A percentile compares a stretch with the other conserved stretches of the same genome.
phyloP scores from a whole-genome alignment of 2,329 filamentous ascomycete genomes.

The Aspergillus arachidicola region DNA sequence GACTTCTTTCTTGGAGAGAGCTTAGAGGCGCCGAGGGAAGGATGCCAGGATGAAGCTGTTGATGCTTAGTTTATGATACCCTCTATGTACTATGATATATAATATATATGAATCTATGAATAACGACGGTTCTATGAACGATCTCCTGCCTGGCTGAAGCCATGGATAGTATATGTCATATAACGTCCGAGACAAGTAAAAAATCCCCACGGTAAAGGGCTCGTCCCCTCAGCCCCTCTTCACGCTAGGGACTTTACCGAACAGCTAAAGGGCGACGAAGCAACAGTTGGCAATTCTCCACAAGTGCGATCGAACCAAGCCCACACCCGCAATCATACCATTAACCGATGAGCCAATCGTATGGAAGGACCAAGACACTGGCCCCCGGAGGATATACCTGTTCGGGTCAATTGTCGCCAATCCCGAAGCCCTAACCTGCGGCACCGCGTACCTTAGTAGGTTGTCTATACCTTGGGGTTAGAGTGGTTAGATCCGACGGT shows the following conservation, averaged over 20 bases:
- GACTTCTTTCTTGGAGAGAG: conserved; percentile 69
- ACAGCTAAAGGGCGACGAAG: background rate
- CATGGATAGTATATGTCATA: too few species aligned
- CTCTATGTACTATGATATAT: background rate
- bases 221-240: background rate
- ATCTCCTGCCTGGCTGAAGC: background rate
- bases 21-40: conserved; percentile 12
- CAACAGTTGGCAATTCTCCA: background rate
- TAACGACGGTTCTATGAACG: background rate
- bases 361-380: background rate
- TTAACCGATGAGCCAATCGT: background rate
- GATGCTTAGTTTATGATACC: conserved; percentile 8
- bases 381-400: background rate
- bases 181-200: too few species aligned
- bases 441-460: background rate
- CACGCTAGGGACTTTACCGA: background rate
- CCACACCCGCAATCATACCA: background rate
- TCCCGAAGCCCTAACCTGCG: background rate
- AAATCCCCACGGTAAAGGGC: too few species aligned
- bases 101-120: background rate
- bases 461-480: background rate
- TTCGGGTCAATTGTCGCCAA: background rate
- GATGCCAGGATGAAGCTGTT: background rate
- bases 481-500: background rate
- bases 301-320: background rate